Percentiles rank a stretch among this genome's conserved stretches.
Conservation (phyloP, 345 rosid species). For the Eucalyptus cladocalyx region DNA sequence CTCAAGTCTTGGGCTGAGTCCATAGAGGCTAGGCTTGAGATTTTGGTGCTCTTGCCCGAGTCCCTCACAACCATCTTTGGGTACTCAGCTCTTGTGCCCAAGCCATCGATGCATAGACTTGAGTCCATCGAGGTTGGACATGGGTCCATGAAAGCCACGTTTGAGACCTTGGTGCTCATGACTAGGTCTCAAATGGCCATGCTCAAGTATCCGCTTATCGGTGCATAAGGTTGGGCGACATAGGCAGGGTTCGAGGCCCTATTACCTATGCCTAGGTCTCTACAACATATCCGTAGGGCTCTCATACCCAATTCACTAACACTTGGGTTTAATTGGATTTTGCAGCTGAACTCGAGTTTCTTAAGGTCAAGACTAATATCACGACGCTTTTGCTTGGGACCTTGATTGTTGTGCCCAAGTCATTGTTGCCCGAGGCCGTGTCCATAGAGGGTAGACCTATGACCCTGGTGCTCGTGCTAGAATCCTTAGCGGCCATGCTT, state of each 20-base stretch:
- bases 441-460: not conserved
- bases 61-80: not conserved
- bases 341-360: not conserved
- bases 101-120: not conserved
- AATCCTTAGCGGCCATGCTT: not conserved
- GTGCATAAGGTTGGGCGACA: not conserved
- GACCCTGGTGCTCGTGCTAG: rapidly evolving
- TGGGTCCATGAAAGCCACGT: not conserved
- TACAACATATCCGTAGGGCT: not conserved
- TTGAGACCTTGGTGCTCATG: not conserved
- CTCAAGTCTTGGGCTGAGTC: not conserved
- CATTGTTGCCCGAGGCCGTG: rapidly evolving
- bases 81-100: rapidly evolving
- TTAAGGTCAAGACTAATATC: rapidly evolving
- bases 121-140: not conserved
- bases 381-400: rapidly evolving
- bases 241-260: not conserved
- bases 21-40: not conserved
- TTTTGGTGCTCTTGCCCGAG: not conserved
- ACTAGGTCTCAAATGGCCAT: not conserved
- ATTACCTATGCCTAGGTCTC: not conserved
- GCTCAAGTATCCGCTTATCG: not conserved
- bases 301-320: not conserved
- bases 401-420: not conserved
- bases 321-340: not conserved